Evolutionary conservation across 2,329 filamentous ascomycete genomes (phyloP).

Genomic region (Dactylonectria estremocensis): DNA sequence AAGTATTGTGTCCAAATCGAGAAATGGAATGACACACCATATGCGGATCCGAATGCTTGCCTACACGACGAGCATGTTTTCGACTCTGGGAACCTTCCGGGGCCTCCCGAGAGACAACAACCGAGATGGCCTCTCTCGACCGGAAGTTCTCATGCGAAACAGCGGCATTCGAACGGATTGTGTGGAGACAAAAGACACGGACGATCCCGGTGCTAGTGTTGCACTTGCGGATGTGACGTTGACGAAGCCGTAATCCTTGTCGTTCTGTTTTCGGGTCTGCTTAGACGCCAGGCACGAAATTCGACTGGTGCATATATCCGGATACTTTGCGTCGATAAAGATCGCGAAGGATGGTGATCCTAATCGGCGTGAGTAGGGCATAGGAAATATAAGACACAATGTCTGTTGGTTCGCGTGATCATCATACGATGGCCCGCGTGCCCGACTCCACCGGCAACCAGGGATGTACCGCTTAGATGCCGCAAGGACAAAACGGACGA

Average conservation of each 20-base stretch:
- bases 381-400: background rate
- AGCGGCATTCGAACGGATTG: background rate
- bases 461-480: background rate
- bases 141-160: background rate
- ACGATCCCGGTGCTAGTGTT: background rate
- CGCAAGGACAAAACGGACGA: background rate
- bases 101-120: background rate
- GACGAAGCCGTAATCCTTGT: background rate
- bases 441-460: background rate
- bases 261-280: background rate
- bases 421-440: background rate
- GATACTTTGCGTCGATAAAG: background rate
- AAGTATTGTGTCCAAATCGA: background rate
- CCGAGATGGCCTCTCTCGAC: background rate
- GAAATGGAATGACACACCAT: slow-evolving; percentile 7
- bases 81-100: slow-evolving; percentile 1
- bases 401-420: background rate
- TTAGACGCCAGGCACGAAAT: background rate
- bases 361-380: background rate
- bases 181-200: background rate
- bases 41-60: slow-evolving; percentile 10
- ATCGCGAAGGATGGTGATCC: background rate
- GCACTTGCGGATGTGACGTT: background rate
- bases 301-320: background rate
- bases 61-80: background rate